Conservation (phyloP, 768 basidiomycete genomes). For the Leccinum incarnatum region DNA sequence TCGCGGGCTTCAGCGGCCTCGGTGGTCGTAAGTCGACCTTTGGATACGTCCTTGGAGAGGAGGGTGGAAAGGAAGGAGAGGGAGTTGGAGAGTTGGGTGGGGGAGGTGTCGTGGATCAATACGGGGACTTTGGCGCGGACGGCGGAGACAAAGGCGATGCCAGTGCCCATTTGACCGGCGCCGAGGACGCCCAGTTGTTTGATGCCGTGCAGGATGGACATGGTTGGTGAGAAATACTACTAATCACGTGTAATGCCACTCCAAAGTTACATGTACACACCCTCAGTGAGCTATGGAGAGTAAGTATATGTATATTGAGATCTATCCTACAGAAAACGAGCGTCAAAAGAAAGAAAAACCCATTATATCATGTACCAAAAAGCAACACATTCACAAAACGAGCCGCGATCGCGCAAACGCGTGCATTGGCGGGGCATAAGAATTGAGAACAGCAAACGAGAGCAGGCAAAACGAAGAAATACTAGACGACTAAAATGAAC, state of each 20-base stretch:
- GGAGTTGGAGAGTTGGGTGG: conserved; percentile 70
- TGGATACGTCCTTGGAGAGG: conserved; percentile 84
- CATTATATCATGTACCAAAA: conserved; percentile 10
- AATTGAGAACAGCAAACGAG: conserved; percentile 19
- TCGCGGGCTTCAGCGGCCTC: conserved; percentile 74
- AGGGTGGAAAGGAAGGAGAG: conserved; percentile 75
- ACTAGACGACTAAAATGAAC: conserved; percentile 7
- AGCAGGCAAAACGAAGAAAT: conserved; percentile 19
- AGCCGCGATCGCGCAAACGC: conserved; percentile 1
- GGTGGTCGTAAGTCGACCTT: conserved; percentile 67
- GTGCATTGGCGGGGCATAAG: conserved; percentile 2
- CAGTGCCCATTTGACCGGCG: conserved; percentile 88
- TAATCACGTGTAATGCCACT: conserved; percentile 14
- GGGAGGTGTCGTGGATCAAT: conserved; percentile 77
- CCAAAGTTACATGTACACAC: conserved; percentile 3
- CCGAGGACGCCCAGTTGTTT: conserved; percentile 75
- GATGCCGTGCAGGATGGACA: conserved; percentile 65
- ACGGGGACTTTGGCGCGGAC: conserved; percentile 85
- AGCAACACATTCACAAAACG: conserved; percentile 22
- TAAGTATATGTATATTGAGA: conserved; percentile 4
- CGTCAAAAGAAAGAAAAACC: conserved; percentile 15
- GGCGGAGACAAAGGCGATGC: conserved; percentile 86
- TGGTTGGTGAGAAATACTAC: conserved; percentile 12
- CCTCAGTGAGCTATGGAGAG: background rate
- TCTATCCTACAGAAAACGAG: conserved; percentile 15